Evolutionary conservation across 2,329 filamentous ascomycete species (phyloP), one percentile per base, ranked within the genome.

Genomic region (Aspergillus viridinutans): DNA sequence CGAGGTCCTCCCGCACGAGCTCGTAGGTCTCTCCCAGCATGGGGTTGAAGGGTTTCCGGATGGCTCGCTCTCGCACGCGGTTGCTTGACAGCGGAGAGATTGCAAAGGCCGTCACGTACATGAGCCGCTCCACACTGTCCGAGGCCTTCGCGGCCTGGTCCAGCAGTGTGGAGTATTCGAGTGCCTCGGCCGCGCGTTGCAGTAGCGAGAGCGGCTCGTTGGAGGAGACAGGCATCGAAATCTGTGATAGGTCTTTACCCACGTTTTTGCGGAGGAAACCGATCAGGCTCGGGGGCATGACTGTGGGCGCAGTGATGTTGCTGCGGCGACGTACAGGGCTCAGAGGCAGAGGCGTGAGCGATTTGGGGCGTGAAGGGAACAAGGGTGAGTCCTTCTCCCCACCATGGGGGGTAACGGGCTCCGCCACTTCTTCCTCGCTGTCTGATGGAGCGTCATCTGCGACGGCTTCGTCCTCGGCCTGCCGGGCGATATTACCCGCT

Each of bases 261-360:
- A 97, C 94, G 66, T 99, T 99, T 75, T 97, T 99, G 64, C 94
- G 87, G 32, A 97, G 82, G 72, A 97, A 96, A 0, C 90, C 90
- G 63, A 99, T 96, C 53, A 99, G 79, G 71, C 91, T 96, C 0
- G 94, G 94, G 0, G 94, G 94, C 56, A 86, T 79, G 14, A 92
- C 86, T 28, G 87, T 91, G 6, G 92, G 86, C 1, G 89, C 80
- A 3, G 86, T 82, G 17, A 99, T 85, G 0, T 85, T 87, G 6
- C 77, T 80, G 56, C 94, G 85, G 35, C 94, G 85, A 42, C 81
- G 74, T 2, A 95, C 81, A 0, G 76, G 66, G 29, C 85, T 80
- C 28, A 96, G 78, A 1, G 94, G 93, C 17, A 97, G 78, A 3
- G 94, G 94, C 10, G 80, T 71, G 20, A 99, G 81, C 7, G 83